Conservation (phyloP, 2,329 filamentous ascomycete genomes). For the Alternaria conjuncta region DNA sequence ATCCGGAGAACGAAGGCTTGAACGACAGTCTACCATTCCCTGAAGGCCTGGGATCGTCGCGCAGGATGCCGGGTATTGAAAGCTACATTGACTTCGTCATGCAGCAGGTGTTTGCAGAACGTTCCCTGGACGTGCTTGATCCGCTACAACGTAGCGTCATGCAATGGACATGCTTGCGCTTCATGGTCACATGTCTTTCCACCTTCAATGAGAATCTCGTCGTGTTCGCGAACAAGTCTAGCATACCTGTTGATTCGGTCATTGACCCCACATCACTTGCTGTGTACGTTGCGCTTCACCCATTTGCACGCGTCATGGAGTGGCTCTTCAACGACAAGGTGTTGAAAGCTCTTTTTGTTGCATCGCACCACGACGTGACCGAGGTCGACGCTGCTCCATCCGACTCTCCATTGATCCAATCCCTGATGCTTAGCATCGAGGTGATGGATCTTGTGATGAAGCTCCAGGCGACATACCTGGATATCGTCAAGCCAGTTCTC, state of each 20-base stretch:
- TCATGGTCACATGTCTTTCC: conserved; percentile 77
- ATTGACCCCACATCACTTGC: conserved; percentile 77
- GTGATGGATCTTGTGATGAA: conserved; percentile 84
- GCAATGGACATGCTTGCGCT: conserved; percentile 80
- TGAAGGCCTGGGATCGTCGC: conserved; percentile 78
- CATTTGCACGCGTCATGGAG: conserved; percentile 94
- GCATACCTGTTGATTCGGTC: conserved; percentile 74
- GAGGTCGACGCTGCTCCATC: conserved; percentile 75
- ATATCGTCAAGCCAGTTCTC: conserved; percentile 82
- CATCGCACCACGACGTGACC: conserved; percentile 76
- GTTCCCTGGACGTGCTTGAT: conserved; percentile 67
- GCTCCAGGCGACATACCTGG: conserved; percentile 87
- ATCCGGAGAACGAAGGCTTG: conserved; percentile 65
- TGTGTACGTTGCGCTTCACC: conserved; percentile 84
- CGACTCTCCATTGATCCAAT: conserved; percentile 81
- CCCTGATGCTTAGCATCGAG: conserved; percentile 80
- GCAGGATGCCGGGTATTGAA: conserved; percentile 85
- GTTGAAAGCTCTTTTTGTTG: conserved; percentile 76
- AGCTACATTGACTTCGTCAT: conserved; percentile 91
- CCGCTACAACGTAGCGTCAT: conserved; percentile 74
- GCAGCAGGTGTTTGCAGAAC: conserved; percentile 75
- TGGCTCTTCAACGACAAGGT: conserved; percentile 97
- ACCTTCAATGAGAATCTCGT: conserved; percentile 96
- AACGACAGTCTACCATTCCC: conserved; percentile 85
- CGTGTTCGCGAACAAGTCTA: conserved; percentile 80